Evolutionary conservation across 495 filamentous ascomycete species (phyloP), one percentile per base, ranked within the genome.

Genomic region (Pseudevernia furfuracea): DNA sequence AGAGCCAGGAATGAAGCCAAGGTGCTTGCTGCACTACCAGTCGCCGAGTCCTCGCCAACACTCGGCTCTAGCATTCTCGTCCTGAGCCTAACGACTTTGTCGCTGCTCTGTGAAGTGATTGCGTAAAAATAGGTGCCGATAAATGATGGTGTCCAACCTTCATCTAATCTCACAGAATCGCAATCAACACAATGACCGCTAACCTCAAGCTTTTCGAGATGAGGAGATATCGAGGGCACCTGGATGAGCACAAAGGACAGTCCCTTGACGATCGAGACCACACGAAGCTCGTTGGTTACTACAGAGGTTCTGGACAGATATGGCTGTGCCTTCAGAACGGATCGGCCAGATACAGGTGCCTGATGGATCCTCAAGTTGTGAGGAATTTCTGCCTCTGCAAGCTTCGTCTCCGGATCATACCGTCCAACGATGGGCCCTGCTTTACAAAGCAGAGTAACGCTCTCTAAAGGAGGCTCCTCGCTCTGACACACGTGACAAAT

Each of bases 221-320:
- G 17, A 68, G 67, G 58, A 23, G 63, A 56, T 59, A 62, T 12
- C 41, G 72, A 41, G 60, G 77, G 73, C 23, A 91, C 73, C 59
- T 77, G 71, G 8, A 85, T 75, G 4, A 88, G 73, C 6, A 84
- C 68, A 67, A 87, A 89, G 0, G 81, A 82, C 83, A 91, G 87
- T 28, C 87, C 88, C 60, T 82, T 84, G 11, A 90, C 87, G 38
- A 89, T 82, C 53, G 84, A 88, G 11, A 86, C 80, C 19, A 82
- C 70, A 0, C 83, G 82, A 8, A 68, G 80, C 71, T 67, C 56
- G 17, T 52, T 43, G 21, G 52, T 57, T 17, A 49, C 34, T 15
- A 70, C 44, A 0, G 57, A 66, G 28, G 37, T 63, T 53, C 43
- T 44, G 36, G 39, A 38, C n/a, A 69, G 41, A 52, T 62, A 46